Evolutionary conservation across 441 rosid species (phyloP), one percentile per base, ranked within the genome.

Genomic region (Adansonia gregorii): DNA sequence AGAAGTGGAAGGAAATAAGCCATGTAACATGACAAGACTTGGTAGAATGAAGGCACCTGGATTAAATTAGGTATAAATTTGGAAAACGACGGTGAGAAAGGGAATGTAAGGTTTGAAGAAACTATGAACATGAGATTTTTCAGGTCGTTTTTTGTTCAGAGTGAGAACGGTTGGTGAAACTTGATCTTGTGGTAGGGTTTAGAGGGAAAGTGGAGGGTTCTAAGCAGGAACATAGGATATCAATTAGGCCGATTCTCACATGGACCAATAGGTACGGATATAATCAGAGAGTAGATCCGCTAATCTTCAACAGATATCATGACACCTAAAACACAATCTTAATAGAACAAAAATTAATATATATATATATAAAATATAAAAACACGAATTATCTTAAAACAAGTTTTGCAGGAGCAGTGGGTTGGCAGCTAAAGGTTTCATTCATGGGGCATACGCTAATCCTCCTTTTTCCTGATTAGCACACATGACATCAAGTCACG

Each of bases 191-290:
- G 65, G 24, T 60, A 24, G 39, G 11, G 39, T 1, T 10, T 60
- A 24, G 11, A 24, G 8, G 66, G 41, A 3, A 17, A 55, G 22
- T 55, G 76, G 45, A 19, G 24, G 63, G 8, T 39, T 78, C 67
- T 27, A 20, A 27, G 72, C 65, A 68, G 46, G 0, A 48, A 60
- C 72, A 69, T 12, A 22, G 48, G 35, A 51, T 14, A 75, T 75
- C 66, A 10, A 51, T 7, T 51, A 3, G 43, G 43, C 67, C 35
- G 31, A 63, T 39, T 60, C 10, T 69, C 79, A 71, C 73, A 75
- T 76, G 76, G 60, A 45, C 24, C 41, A 8, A 14, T 66, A 73
- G 51, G 39, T 7, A 11, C 0, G 10, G 9, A 39, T 27, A 27
- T 27, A 27, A 27, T 27, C 35, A 27, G 35, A 27, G 35, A 27